Conservation (phyloP, 176 grass and related monocot genomes). For the Tillandsia leiboldiana region DNA sequence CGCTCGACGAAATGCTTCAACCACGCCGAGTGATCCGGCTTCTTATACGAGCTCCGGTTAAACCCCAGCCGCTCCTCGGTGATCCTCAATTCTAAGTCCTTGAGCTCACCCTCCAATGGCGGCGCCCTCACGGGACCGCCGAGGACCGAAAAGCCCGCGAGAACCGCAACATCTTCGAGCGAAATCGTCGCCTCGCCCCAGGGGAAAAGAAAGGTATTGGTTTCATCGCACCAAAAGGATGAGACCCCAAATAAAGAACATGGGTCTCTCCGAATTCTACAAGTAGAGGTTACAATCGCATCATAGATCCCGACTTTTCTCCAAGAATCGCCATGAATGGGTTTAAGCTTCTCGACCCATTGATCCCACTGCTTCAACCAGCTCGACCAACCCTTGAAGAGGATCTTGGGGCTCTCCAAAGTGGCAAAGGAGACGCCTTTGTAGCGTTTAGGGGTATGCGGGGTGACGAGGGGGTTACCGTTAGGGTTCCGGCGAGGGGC, state of each 20-base stretch:
- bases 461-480: not conserved
- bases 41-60: constrained; percentile 84
- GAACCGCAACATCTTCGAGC: constrained; percentile 48
- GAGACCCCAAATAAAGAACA: constrained; percentile 36
- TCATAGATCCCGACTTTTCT: constrained; percentile 56
- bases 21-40: constrained; percentile 87
- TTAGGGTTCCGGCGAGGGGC: constrained; percentile 7
- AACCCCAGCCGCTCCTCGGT: constrained; percentile 56
- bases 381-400: constrained; percentile 64
- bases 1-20: constrained; percentile 64
- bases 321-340: constrained; percentile 43
- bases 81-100: constrained; percentile 44
- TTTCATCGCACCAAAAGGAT: constrained; percentile 55
- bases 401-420: constrained; percentile 41
- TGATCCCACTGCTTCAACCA: constrained; percentile 59
- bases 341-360: constrained; percentile 70
- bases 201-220: constrained; percentile 66
- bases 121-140: constrained; percentile 45
- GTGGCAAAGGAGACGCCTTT: constrained; percentile 17
- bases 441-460: constrained; percentile 7
- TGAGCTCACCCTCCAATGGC: constrained; percentile 37
- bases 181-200: constrained; percentile 86
- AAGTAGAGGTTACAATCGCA: constrained; percentile 54
- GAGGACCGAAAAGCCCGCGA: constrained; percentile 42
- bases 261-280: constrained; percentile 45